Base-by-base conservation (phyloP, 1,284 basidiomycete species). In the Puccinia brachypodii region DNA sequence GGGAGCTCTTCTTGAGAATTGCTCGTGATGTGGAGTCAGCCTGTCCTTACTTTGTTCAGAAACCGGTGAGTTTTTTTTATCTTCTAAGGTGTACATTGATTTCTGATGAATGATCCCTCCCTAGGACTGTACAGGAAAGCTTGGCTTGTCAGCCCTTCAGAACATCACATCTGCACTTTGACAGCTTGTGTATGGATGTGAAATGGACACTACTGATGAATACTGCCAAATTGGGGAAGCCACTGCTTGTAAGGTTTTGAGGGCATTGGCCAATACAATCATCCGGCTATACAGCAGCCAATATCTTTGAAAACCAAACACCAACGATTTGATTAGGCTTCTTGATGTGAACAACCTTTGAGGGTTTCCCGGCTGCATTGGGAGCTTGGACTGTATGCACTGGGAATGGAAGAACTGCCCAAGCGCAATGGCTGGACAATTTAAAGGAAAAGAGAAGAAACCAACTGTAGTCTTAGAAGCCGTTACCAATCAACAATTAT, bases 331-430 rank as follows among this genome's bases (percentile, higher is more conserved):
- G 2, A 31, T 14, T 2, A n/a, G 33, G 31, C 31, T 58, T 28
- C 28, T 74, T 3, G 31, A 33, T 16, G 31, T 56, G 3, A 36
- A 58, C 19, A 31, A 50, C 25, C 1, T 33, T 16, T 47, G 50
- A 16, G 50, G 72, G 31, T 74, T 74, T 58, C 50, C n/a, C 1
- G 72, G 72, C 0, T 33, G 25, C 11, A 28, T 56, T 28, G 72
- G 50, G 4, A 33, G 28, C n/a, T 36, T 74, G 6, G 50, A 73
- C 36, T 47, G 71, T 16, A 73, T 73, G 71, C 60, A 64, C 60
- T 64, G 60, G 60, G 42, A 42, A 31, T 74, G 72, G 72, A 74
- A 74, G 33, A 74, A 74, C 50, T 74, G 72, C 50, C 72, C 50
- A 1, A 33, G 1, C 31, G 44, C 47, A 2, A 56, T n/a, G 72